Evolutionary conservation across 2,329 filamentous ascomycete genomes (phyloP).

Genomic region (Pyrenochaeta sp.): DNA sequence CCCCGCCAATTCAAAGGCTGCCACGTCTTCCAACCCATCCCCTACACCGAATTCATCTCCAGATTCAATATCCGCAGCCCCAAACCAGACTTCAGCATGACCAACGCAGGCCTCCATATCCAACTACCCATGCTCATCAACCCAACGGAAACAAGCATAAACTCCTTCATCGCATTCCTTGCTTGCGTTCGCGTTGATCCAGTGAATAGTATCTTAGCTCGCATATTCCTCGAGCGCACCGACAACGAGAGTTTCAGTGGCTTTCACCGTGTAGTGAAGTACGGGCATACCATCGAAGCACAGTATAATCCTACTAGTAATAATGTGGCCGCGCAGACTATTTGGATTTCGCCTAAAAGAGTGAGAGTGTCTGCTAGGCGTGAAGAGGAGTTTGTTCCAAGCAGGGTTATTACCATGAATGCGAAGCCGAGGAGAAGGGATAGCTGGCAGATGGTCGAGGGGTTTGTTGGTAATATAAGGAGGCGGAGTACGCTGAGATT

Average conservation of each 20-base stretch:
- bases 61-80: not conserved
- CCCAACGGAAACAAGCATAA: not conserved
- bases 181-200: not conserved
- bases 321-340: not conserved
- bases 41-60: not conserved
- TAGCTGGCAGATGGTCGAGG: not conserved
- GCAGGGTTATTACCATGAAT: not conserved
- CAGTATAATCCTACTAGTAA: not conserved
- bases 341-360: not conserved
- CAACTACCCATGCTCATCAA: constrained; percentile 2
- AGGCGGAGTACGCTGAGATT: not conserved
- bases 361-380: not conserved
- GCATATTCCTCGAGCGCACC: not conserved
- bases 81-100: constrained; percentile 4
- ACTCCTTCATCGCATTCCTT: constrained; percentile 1
- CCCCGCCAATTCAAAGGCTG: not conserved
- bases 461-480: not conserved
- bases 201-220: not conserved
- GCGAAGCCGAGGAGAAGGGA: not conserved
- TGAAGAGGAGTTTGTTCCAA: not conserved
- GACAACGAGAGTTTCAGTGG: not conserved
- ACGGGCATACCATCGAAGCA: not conserved
- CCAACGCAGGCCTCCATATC: constrained; percentile 5
- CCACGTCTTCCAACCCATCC: not conserved
- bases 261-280: not conserved